These are phyloP conservation scores for barrel medic (Medicago truncatula) DNA, from an alignment of 306 rosid species.

Conservation along the genomic window MtrunA17r5.0-ANR NC_053049.1:33574001-33574500, in stretches of 20 bases:
- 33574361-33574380: slow-evolving; percentile 74
- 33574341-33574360: slow-evolving; percentile 88
- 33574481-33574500: slow-evolving; percentile 8
- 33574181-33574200: slow-evolving; percentile 35
- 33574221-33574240: slow-evolving; percentile 62
- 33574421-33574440: slow-evolving; percentile 7
- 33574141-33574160: slow-evolving; percentile 7
- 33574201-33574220: slow-evolving; percentile 69
- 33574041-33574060: slow-evolving; percentile 67
- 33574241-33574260: slow-evolving; percentile 58
- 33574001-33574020: slow-evolving; percentile 72
- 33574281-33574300: slow-evolving; percentile 70
- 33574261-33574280: slow-evolving; percentile 57
- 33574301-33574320: slow-evolving; percentile 73
- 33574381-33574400: slow-evolving; percentile 69
- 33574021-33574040: slow-evolving; percentile 71
- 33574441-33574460: not conserved
- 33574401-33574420: slow-evolving; percentile 74
- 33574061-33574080: slow-evolving; percentile 47
- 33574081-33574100: slow-evolving; percentile 70
- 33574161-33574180: slow-evolving; percentile 28
- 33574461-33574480: not conserved
- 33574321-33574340: slow-evolving; percentile 90
- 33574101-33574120: not conserved
- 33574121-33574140: not conserved